Evolutionary conservation across 1,284 basidiomycete genomes (phyloP), one percentile per base, ranked within the genome.

Genomic region (Moesziomyces sp.): DNA sequence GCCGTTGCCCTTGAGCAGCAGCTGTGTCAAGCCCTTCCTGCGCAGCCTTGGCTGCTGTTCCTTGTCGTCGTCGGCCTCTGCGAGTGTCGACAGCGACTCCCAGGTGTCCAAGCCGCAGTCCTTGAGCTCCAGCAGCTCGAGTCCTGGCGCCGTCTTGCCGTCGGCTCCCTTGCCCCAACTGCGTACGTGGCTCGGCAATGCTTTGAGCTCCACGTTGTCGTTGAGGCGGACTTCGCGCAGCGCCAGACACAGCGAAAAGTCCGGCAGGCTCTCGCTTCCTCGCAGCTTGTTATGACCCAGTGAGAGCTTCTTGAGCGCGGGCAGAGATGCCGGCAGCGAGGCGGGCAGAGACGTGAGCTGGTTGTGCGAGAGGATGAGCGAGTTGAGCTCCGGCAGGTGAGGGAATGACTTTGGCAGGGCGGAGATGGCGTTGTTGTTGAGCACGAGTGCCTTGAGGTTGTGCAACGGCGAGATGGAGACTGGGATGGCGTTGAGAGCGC

Each of bases 281-380:
- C 28, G 19, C 4, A 83, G 62, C 34, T 47, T 52, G 52, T 83
- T 83, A 58, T 81, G 78, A 13, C 75, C 70, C 11, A 82, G 3
- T 13, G 70, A 75, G 24, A 83, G 67, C 64, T 83, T 83, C 35
- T 79, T 81, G 18, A 83, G 63, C 19, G 58, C 56, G 0, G 82
- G 82, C 3, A 82, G 49, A 11, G 71, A 74, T 0, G 74, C 63
- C 5, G 81, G 76, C 0, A 83, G 48, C 11, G 74, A 73, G n/a
- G 58, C 51, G 4, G 81, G 82, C 6, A 83, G 60, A 5, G 46
- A n/a, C 0, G 23, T 55, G 28, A 83, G 54, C 43, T 64, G 23
- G 57, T 83, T 83, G 46, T 81, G 62, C 21, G 81, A 83, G 13
- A 83, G 70, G 13, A 82, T 75, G 34, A 83, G 73, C 40, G 82